Percentiles rank a stretch among this genome's conserved stretches.
phyloP scores from a whole-genome alignment of 2,329 filamentous ascomycete genomes.

The Microcera coccophila region DNA sequence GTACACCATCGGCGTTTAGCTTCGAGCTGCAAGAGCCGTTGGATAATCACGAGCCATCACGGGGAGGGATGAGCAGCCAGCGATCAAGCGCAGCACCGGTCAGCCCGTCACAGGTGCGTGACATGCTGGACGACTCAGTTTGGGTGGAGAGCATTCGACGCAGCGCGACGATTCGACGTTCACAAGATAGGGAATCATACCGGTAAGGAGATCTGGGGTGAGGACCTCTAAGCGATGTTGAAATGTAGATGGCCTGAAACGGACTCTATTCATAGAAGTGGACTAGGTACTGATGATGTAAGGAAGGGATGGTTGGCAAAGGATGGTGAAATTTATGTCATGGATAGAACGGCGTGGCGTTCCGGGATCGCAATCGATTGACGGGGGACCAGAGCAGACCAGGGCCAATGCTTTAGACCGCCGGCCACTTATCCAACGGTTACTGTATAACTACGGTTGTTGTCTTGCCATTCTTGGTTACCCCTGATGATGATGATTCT shows the following conservation, averaged over 20 bases:
- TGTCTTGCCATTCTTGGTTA: no score
- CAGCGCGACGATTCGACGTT: conserved; percentile 67
- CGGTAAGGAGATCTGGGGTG: conserved; percentile 29
- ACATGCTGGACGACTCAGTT: conserved; percentile 81
- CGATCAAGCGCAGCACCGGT: conserved; percentile 60
- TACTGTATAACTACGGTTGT: no score
- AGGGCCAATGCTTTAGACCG: no score
- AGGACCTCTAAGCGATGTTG: no score
- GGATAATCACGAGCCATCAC: conserved; percentile 26
- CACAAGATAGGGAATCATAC: conserved; percentile 34
- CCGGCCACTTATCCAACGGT: no score
- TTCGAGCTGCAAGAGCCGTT: conserved; percentile 55
- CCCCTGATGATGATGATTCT: no score
- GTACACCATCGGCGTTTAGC: conserved; percentile 54
- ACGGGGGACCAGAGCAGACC: no score
- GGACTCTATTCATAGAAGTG: no score
- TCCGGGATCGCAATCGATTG: no score
- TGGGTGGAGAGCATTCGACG: conserved; percentile 92
- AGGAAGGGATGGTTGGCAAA: background rate
- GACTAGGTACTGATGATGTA: background rate
- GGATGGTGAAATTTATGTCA: background rate
- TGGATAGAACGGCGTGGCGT: background rate
- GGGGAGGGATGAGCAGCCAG: conserved; percentile 42
- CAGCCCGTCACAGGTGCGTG: conserved; percentile 72
- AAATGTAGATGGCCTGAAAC: no score